Conservation (phyloP, 2,329 filamentous ascomycete genomes). For the Endoconidiophora laricicola region DNA sequence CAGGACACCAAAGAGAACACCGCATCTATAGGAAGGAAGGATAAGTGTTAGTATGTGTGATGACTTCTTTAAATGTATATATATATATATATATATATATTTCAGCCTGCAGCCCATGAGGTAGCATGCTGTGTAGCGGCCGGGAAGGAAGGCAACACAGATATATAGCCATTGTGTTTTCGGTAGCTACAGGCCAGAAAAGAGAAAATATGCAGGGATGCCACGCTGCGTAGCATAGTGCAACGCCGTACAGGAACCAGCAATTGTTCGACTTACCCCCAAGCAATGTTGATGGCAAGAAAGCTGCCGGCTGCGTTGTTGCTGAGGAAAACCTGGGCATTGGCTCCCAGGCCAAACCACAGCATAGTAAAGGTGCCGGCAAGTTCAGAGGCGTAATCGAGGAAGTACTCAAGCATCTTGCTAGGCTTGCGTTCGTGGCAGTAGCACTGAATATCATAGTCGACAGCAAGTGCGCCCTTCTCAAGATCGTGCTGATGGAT, state of each 20-base stretch:
- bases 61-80: not conserved
- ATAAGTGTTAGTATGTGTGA: slow-evolving; percentile 2
- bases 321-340: slow-evolving; percentile 51
- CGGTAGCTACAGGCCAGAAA: not conserved
- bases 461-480: slow-evolving; percentile 5
- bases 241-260: too few species aligned
- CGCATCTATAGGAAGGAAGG: slow-evolving; percentile 27
- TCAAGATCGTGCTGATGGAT: slow-evolving; percentile 6
- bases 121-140: not conserved
- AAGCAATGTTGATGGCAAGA: slow-evolving; percentile 33
- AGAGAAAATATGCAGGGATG: not conserved
- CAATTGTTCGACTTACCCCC: slow-evolving; percentile 24
- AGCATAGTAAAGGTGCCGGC: slow-evolving; percentile 51
- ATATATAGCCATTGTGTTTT: not conserved
- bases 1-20: slow-evolving; percentile 54
- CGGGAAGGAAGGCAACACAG: not conserved
- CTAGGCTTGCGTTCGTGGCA: slow-evolving; percentile 3
- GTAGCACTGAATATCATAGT: slow-evolving; percentile 1
- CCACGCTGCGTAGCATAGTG: not conserved
- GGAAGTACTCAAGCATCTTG: slow-evolving; percentile 9
- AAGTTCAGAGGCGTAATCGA: slow-evolving; percentile 38
- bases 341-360: slow-evolving; percentile 52
- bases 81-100: not conserved
- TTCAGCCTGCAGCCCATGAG: not conserved
- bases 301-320: slow-evolving; percentile 30